Percentiles rank a stretch among this genome's conserved stretches.
phyloP scores from a whole-genome alignment of 371 early-diverging fungal genomes.

The Lichtheimia hyalospora region DNA sequence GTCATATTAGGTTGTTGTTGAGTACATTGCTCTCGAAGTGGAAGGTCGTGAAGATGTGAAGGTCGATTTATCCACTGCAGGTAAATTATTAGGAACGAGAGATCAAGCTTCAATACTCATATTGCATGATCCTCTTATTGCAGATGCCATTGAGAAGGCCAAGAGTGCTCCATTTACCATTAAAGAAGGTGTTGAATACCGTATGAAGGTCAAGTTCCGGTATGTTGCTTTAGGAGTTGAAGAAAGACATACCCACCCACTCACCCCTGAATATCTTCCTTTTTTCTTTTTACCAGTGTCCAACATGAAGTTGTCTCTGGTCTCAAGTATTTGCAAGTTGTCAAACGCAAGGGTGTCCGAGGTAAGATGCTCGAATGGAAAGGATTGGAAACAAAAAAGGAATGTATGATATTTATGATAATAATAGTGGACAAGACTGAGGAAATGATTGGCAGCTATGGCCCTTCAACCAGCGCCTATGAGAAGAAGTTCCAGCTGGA shows the following conservation, averaged over 20 bases:
- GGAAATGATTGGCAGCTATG: constrained; percentile 96
- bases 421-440: constrained; percentile 84
- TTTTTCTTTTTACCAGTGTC: constrained; percentile 52
- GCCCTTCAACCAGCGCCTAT: constrained; percentile 75
- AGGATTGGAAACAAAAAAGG: not conserved
- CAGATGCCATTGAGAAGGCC: constrained; percentile 58
- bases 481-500: constrained; percentile 83
- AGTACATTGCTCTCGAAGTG: constrained; percentile 82
- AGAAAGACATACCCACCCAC: too few species aligned
- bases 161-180: constrained; percentile 79
- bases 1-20: constrained; percentile 63
- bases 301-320: constrained; percentile 96
- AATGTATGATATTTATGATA: not conserved
- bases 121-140: constrained; percentile 1
- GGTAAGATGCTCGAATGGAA: constrained; percentile 36
- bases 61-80: constrained; percentile 79
- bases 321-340: constrained; percentile 90
- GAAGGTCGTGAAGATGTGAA: constrained; percentile 80
- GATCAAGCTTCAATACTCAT: not conserved
- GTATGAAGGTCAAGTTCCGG: constrained; percentile 90
- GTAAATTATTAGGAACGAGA: constrained; percentile 31
- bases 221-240: constrained; percentile 18
- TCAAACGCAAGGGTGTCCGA: constrained; percentile 84
- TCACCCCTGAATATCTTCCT: not conserved
- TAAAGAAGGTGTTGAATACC: constrained; percentile 95